Base-by-base conservation (phyloP, 495 filamentous ascomycete genomes). In the Penicillium lagena region DNA sequence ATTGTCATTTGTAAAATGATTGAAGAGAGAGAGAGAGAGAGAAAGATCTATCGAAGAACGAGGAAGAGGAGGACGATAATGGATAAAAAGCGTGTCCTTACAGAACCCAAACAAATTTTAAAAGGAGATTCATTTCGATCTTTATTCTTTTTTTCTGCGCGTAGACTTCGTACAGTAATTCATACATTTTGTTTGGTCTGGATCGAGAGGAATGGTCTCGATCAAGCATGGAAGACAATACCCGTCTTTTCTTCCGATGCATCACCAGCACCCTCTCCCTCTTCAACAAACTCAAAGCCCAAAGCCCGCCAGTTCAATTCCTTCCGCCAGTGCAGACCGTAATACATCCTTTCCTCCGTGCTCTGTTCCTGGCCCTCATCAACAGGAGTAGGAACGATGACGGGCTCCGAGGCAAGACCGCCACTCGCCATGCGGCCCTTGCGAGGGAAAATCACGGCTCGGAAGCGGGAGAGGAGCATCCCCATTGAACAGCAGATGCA, bases 401-500 rank as follows among this genome's bases (percentile, higher is more conserved):
- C 45, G 1, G 64, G 60, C 40, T 67, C 66, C 7, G 70, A 73
- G 1, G 68, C 66, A 32, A 73, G 33, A 0, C 70, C 70, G 7
- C 70, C 70, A 10, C 56, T 63, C 1, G 47, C 50, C 52, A 71
- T 62, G 7, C 70, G 56, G 1, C 68, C 70, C 11, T 75, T 67
- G 9, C 78, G 65, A 15, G 78, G 77, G 66, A 94, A 95, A n/a
- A 94, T 76, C 2, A 91, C 81, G 12, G 80, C 76, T 5, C 83
- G 77, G 72, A 97, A 93, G 27, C 93, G 79, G 1, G 89, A 96
- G 48, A 97, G 89, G 13, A 97, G 71, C 31, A 96, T 78, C 2
- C 89, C 94, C 91, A 97, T 97, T 8, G 84, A 87, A 66, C 93
- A 98, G 80, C 94, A 95, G 29, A 93, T 73, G 53, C 93, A 98